A percentile compares a stretch with the other conserved stretches of the same genome.
Evolutionary conservation across 2,329 filamentous ascomycete species (phyloP).

Genomic region (Catunica adiposa): DNA sequence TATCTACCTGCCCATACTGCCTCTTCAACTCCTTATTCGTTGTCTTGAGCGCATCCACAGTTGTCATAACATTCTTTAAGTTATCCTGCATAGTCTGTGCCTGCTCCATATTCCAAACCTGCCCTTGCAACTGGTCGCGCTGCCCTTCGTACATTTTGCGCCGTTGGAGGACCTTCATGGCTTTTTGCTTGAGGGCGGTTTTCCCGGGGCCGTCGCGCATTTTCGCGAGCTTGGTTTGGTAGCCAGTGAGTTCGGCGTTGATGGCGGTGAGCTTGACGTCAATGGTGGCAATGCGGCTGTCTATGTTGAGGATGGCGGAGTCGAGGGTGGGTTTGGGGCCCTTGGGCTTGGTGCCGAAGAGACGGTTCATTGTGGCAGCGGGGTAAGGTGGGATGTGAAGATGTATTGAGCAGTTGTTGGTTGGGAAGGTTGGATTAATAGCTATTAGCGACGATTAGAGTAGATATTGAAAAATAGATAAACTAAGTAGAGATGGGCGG

Average conservation of each 20-base stretch:
- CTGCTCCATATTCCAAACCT: conserved; percentile 99
- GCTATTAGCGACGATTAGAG: background rate
- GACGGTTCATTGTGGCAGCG: conserved; percentile 60
- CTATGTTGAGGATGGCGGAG: conserved; percentile 69
- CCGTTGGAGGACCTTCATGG: conserved; percentile 81
- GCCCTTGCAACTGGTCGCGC: conserved; percentile 80
- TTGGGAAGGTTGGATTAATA: background rate
- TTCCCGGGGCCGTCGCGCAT: conserved; percentile 96
- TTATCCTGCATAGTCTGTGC: conserved; percentile 98
- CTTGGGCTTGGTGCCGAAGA: conserved; percentile 79
- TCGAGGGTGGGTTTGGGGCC: conserved; percentile 79
- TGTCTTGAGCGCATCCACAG: conserved; percentile 91
- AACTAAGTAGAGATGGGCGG: background rate
- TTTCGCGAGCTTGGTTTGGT: conserved; percentile 72
- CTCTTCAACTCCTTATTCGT: conserved; percentile 84
- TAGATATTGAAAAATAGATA: background rate
- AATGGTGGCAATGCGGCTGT: conserved; percentile 67
- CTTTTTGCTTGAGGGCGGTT: conserved; percentile 80
- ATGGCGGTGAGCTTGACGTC: conserved; percentile 89
- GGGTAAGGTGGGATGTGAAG: background rate
- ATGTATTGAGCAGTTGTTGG: background rate
- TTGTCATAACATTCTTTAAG: conserved; percentile 95
- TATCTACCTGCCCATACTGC: conserved; percentile 93
- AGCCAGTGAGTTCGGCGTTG: conserved; percentile 75
- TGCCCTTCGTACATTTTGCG: conserved; percentile 89